Percentiles rank a stretch among this genome's conserved stretches.
Conservation (phyloP, 139 green algal species). For the Diplosphaera chodatii region DNA sequence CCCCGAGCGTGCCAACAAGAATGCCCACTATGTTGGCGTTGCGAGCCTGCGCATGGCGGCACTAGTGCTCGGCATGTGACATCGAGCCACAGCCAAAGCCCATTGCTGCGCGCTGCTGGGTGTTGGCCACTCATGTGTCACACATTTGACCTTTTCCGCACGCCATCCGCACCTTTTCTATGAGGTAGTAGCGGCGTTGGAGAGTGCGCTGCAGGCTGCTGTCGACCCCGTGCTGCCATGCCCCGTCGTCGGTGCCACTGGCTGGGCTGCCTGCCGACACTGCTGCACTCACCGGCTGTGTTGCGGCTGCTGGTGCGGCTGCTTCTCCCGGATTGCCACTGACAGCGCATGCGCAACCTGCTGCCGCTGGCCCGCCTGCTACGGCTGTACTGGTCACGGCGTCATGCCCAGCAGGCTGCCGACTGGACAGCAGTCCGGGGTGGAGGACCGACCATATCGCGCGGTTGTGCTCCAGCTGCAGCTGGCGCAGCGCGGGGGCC, state of each 20-base stretch:
- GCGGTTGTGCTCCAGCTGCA: constrained; percentile 58
- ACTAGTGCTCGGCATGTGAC: too few relatives aligned
- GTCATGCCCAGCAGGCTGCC: too few relatives aligned
- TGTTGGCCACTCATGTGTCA: too few relatives aligned
- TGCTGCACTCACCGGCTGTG: too few relatives aligned
- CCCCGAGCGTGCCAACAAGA: constrained; percentile 74
- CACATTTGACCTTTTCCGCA: too few relatives aligned
- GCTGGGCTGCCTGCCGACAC: neutral
- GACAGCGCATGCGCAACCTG: too few relatives aligned
- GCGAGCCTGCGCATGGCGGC: constrained; percentile 37
- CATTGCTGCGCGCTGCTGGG: too few relatives aligned
- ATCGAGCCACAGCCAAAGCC: too few relatives aligned
- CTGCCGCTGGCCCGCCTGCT: too few relatives aligned
- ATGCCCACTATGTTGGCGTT: constrained; percentile 78
- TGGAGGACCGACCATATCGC: constrained; percentile 42
- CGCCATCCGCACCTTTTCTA: constrained; percentile 60
- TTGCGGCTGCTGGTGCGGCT: neutral
- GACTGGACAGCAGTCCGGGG: constrained; percentile 14
- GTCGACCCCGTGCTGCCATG: constrained; percentile 20
- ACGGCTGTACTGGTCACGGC: too few relatives aligned
- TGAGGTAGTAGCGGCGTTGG: constrained; percentile 66
- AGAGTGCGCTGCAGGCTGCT: constrained; percentile 25
- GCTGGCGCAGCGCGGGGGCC: constrained; percentile 38
- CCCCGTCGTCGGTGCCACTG: neutral
- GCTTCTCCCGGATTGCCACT: too few relatives aligned